phyloP scores from a whole-genome alignment of 2,329 filamentous ascomycete species.

The Neoscytalidium dimidiatum region DNA sequence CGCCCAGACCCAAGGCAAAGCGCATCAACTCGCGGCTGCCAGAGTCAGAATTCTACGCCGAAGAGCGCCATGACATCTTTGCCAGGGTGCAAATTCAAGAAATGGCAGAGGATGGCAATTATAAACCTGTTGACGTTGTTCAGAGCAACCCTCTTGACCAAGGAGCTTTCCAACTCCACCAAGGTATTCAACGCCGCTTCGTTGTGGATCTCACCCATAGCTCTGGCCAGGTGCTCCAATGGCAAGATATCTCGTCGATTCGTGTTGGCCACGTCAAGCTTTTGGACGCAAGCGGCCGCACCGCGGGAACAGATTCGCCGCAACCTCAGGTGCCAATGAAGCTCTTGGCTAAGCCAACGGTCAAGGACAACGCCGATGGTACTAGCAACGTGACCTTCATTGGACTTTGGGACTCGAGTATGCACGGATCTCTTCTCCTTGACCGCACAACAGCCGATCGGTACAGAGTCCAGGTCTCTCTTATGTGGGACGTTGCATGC shows the following conservation, averaged over 20 bases:
- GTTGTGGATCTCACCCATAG: constrained; percentile 88
- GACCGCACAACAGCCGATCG: constrained; percentile 92
- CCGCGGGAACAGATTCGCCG: constrained; percentile 72
- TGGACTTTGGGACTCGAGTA: constrained; percentile 96
- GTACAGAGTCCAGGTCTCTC: constrained; percentile 83
- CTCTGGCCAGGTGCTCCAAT: constrained; percentile 83
- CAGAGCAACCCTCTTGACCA: constrained; percentile 80
- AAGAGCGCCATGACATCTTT: constrained; percentile 93
- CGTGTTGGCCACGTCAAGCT: constrained; percentile 80
- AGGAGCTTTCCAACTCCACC: constrained; percentile 94
- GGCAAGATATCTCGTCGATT: constrained; percentile 78
- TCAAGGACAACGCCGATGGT: constrained; percentile 85
- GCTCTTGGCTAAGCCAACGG: constrained; percentile 73
- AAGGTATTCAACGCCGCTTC: constrained; percentile 87
- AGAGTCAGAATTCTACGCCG: constrained; percentile 88
- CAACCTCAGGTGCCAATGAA: constrained; percentile 76
- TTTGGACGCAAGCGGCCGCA: constrained; percentile 81
- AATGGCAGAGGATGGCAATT: constrained; percentile 86
- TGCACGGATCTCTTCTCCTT: constrained; percentile 89
- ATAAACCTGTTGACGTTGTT: constrained; percentile 88
- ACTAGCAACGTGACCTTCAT: constrained; percentile 82
- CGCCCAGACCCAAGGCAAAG: constrained; percentile 57
- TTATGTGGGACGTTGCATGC: constrained; percentile 84
- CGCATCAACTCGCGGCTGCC: constrained; percentile 69
- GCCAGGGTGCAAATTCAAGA: constrained; percentile 86